Base-by-base conservation (phyloP, 768 basidiomycete species). In the Sarcodon sp. region DNA sequence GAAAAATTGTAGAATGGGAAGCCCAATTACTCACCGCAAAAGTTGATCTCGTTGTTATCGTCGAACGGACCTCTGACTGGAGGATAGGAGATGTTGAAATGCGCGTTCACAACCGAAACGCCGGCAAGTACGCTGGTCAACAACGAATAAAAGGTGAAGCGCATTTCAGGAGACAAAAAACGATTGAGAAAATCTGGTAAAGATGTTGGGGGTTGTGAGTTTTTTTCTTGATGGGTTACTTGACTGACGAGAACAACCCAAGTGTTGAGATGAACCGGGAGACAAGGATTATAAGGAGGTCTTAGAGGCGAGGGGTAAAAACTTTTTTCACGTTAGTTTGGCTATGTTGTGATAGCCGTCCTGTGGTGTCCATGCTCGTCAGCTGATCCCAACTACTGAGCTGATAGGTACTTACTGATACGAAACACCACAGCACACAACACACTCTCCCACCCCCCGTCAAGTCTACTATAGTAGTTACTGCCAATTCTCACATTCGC, bases 81-180 rank as follows among this genome's bases (percentile, higher is more conserved):
- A 13, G 89, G 90, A 61, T 76, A 90, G 56, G 81, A 74, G 38
- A 91, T 69, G 54, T 83, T 80, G 66, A 91, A 92, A 63, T 93
- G 89, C 7, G 86, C 87, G 44, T 65, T 67, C 32, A 68, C 79
- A 37, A 66, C 60, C 33, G 71, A 57, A 11, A 66, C 63, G 18
- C 45, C 53, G 45, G 57, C 52, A 47, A 59, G 44, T 21, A 75
- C 60, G 34, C 61, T 55, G 35, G 63, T 57, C 27, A 76, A 48
- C 49, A 74, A 33, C 49, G 64, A 36, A 43, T 69, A 43, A 49
- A 64, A 50, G 31, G 65, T 18, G 54, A 67, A 52, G 50, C 50
- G 60, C 70, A 73, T 72, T 43, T 7, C 50, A 13, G 47, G 43
- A 18, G 46, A 33, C 12, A 46, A 36, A 18, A 44, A 6, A 50